Conservation (phyloP, 768 basidiomycete genomes). For the Tulasnella sp. region DNA sequence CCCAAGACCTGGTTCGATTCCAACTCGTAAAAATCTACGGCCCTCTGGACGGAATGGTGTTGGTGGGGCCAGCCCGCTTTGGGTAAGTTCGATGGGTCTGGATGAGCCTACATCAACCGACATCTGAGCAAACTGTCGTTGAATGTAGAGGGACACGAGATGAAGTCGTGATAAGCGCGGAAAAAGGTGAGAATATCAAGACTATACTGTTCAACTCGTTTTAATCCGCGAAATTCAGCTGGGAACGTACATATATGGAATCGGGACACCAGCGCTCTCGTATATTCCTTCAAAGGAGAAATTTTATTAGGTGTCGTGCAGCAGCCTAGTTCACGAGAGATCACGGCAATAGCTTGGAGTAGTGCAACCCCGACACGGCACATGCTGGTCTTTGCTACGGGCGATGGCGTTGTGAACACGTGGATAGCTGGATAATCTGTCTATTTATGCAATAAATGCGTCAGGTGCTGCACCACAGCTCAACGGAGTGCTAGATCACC, state of each 20-base stretch:
- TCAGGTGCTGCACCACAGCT: background rate
- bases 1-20: background rate
- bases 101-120: background rate
- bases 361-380: slow-evolving; percentile 50
- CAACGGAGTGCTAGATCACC: too few species aligned
- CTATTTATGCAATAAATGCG: background rate
- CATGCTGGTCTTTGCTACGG: slow-evolving; percentile 68
- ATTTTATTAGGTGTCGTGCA: slow-evolving; percentile 47
- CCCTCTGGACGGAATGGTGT: slow-evolving; percentile 62
- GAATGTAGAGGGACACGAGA: slow-evolving; percentile 55
- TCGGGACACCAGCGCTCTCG: slow-evolving; percentile 62
- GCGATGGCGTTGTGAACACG: slow-evolving; percentile 69
- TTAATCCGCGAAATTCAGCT: slow-evolving; percentile 38
- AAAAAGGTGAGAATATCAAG: slow-evolving; percentile 46
- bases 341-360: slow-evolving; percentile 82
- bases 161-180: slow-evolving; percentile 71
- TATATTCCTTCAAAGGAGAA: slow-evolving; percentile 57
- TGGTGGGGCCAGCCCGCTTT: slow-evolving; percentile 78
- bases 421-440: slow-evolving; percentile 43
- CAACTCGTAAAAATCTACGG: background rate
- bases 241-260: slow-evolving; percentile 88
- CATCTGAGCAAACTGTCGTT: background rate
- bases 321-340: slow-evolving; percentile 41
- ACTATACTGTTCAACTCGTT: background rate
- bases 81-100: slow-evolving; percentile 39